Base-by-base conservation (phyloP, 495 filamentous ascomycete genomes). In the Xylaria longipes region DNA sequence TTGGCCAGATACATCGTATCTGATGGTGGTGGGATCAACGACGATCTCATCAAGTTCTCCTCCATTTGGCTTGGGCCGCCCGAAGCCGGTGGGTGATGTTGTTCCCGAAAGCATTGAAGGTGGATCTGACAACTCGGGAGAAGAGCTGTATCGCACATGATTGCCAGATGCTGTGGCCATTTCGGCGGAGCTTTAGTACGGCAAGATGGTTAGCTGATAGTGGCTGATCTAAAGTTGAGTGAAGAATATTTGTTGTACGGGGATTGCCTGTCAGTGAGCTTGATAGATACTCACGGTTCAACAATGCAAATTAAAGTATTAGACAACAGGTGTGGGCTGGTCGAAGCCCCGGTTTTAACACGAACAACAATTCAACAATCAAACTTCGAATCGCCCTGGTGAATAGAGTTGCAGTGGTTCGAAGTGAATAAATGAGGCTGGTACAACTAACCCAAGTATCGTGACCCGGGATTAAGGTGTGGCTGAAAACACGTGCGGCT, bases 31-130 rank as follows among this genome's bases (percentile, higher is more conserved):
- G 20, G 73, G 75, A 39, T 79, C 77, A 14, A 79, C 77, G 5
- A 79, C 71, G 29, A 79, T 79, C 67, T 79, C 77, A 25, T 79
- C 77, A 25, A 74, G 65, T 43, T 79, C 77, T 0, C 69, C 74
- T 20, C 74, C 74, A 50, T 75, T 71, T 14, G 52, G 76, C 64
- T 77, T 78, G 35, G 71, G n/a, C 57, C 68, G 73, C 22, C 48
- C 71, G 22, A 73, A 71, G 22, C 64, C 75, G 25, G 56, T 48
- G 33, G 77, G 74, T 12, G 77, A 77, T 57, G 63, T 54, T 65
- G 75, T 75, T 39, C 68, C 75, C 25, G 77, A 77, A 29, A 77
- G 39, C 75, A 77, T 75, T 39, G 77, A 79, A 48, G 77, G 75
- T 11, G 75, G 77, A 61, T 77, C 75, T 54, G 77, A 79, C 48